Base-by-base conservation (phyloP, 257 asterid genomes). In the Ophiorrhiza pumila region DNA sequence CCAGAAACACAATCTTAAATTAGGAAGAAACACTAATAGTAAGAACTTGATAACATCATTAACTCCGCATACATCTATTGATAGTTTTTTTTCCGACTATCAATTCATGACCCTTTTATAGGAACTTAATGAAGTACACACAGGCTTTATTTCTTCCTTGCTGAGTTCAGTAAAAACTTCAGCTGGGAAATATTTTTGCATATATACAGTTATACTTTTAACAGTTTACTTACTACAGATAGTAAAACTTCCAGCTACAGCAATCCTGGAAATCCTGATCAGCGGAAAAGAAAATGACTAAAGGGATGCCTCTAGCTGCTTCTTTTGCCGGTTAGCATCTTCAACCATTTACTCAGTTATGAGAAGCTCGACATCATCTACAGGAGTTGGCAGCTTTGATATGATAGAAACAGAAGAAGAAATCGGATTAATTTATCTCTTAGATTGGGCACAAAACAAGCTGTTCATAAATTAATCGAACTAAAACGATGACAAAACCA, bases 341-440 rank as follows among this genome's bases (percentile, higher is more conserved):
- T 63, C 50, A 63, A 63, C 68, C 77, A 61, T 56, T 83, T 88
- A 88, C 75, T 85, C 90, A 2, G 90, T 81, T 35, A 79, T 35
- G 45, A 85, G 89, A 87, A 90, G 71, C 0, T 83, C 86, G 75
- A 84, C 79, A 35, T 86, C 88, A 72, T 84, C 82, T 27, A 75
- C 66, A 2, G 85, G 78, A 65, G 74, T 65, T 45, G 87, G 88
- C 71, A 82, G 67, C 95, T 85, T 84, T 70, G 61, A 66, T 18
- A 45, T 22, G 25, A 42, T 68, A 46, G 8, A 66, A 69, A 69
- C n/a, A 23, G 43, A 71, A 65, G 50, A 75, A 35, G 20, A n/a
- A 27, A 71, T 23, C 35, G 45, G 29, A 58, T 34, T 22, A 17
- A 55, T 64, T 46, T 62, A 4, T 32, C 59, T 29, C 34, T 45